phyloP scores from a whole-genome alignment of 83 land plant genomes.

The Picea abies region DNA sequence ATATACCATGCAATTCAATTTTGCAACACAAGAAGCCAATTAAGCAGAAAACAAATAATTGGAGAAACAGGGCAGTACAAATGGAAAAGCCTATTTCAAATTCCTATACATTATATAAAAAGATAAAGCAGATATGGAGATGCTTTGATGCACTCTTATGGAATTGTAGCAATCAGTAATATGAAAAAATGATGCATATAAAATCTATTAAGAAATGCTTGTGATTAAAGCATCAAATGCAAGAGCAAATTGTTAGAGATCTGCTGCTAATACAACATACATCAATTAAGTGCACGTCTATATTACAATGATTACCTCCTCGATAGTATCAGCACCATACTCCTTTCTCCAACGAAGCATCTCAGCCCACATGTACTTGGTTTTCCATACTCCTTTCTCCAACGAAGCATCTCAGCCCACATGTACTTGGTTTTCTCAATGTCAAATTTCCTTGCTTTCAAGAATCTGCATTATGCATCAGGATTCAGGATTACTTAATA shows the following conservation, averaged over 20 bases:
- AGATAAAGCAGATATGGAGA: too few relatives aligned
- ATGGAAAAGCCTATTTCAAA: too few relatives aligned
- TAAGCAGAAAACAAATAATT: too few relatives aligned
- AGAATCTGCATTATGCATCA: conserved; percentile 40
- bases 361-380: too few relatives aligned
- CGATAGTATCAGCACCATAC: conserved; percentile 54
- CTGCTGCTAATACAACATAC: neutral
- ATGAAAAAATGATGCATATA: too few relatives aligned
- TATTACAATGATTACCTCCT: conserved; percentile 33
- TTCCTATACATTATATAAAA: too few relatives aligned
- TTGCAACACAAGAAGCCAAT: too few relatives aligned
- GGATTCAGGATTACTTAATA: neutral
- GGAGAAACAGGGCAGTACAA: too few relatives aligned
- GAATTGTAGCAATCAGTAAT: too few relatives aligned
- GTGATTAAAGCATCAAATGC: neutral
- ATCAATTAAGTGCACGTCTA: neutral
- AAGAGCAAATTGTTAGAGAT: neutral
- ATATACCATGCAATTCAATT: too few relatives aligned
- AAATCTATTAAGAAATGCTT: neutral
- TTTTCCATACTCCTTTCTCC: conserved; percentile 75
- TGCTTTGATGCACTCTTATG: too few relatives aligned
- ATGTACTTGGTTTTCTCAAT: conserved; percentile 71
- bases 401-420: conserved; percentile 78
- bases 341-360: too few relatives aligned
- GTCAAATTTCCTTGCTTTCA: conserved; percentile 77